Conservation (phyloP, 164 flowering plant genomes). For the Euptelea pleiosperma region DNA sequence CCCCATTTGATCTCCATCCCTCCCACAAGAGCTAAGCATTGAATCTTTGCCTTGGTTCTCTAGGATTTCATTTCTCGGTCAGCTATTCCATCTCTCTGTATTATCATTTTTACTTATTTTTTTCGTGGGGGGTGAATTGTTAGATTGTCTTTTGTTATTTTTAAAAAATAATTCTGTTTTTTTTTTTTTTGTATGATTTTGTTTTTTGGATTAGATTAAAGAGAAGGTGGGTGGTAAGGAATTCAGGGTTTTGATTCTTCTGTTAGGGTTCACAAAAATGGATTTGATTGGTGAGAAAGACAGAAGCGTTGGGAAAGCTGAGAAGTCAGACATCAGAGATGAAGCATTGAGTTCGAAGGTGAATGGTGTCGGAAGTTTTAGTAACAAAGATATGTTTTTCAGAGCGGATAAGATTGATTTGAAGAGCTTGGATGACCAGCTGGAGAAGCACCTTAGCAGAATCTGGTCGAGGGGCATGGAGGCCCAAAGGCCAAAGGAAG, state of each 20-base stretch:
- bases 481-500: slow-evolving; percentile 37
- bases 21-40: neutral
- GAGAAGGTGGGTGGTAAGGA: slow-evolving; percentile 5
- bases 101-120: neutral
- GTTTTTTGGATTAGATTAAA: neutral
- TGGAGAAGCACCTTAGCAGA: slow-evolving; percentile 75
- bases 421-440: slow-evolving; percentile 61
- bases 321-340: slow-evolving; percentile 16
- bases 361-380: slow-evolving; percentile 33
- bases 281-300: slow-evolving; percentile 27
- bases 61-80: neutral
- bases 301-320: slow-evolving; percentile 8
- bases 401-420: slow-evolving; percentile 91
- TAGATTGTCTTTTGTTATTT: neutral
- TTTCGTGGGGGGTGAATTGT: neutral
- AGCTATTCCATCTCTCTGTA: slow-evolving; percentile 4
- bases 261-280: slow-evolving; percentile 25
- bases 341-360: slow-evolving; percentile 28
- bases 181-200: neutral
- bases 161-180: neutral
- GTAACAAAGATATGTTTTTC: slow-evolving; percentile 47
- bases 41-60: neutral
- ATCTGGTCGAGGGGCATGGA: slow-evolving; percentile 62
- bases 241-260: neutral
- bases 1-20: neutral